Base-by-base conservation (phyloP, 2,329 filamentous ascomycete genomes). In the Diaporthe sp. region DNA sequence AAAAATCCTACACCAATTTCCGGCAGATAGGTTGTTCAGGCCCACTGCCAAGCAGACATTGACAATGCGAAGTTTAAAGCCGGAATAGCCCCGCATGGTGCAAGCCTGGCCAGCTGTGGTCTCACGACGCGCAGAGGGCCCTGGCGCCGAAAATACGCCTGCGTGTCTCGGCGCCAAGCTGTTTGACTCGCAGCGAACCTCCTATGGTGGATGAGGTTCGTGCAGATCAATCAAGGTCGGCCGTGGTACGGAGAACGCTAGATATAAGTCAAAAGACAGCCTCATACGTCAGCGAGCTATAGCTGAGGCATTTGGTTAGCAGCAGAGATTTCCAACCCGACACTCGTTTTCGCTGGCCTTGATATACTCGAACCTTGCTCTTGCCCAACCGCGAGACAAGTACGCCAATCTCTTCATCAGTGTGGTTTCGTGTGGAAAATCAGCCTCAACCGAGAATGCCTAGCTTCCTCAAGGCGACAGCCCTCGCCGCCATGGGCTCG, bases 401-500 rank as follows among this genome's bases (percentile, higher is more conserved):
- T 51, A 55, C 65, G 34, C 49, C 49, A 39, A 19, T 55, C 49
- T 42, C n/a, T 55, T 19, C 22, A 42, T 8, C n/a, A 53, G 49
- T 28, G 46, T 28, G 5, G 2, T 22, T 22, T 12, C 12, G 28
- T 9, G 42, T 39, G 10, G 57, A 12, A 34, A 17, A 51, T 5
- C 19, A 53, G 13, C n/a, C 8, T n/a, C 34, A 15, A 13, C 17
- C 55, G 42, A 60, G 3, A 51, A 74, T 74, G 73, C 39, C 65
- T 7, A 8, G 49, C 49, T 22, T 61, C 55, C 13, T 51, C 37
- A 71, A 42, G 28, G 34, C 57, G 34, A 51, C 65, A 49, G 46
- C 73, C 31, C 28, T 71, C 34, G 39, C 71, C 7, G 73, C 65
- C 44, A 17, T 75, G 73, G 55, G 73, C 57, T 57, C 57, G 12